These are phyloP conservation scores for Fusarium penzigii DNA, from an alignment of 2,329 filamentous ascomycete genomes.

Conservation along the genomic window DNA sequence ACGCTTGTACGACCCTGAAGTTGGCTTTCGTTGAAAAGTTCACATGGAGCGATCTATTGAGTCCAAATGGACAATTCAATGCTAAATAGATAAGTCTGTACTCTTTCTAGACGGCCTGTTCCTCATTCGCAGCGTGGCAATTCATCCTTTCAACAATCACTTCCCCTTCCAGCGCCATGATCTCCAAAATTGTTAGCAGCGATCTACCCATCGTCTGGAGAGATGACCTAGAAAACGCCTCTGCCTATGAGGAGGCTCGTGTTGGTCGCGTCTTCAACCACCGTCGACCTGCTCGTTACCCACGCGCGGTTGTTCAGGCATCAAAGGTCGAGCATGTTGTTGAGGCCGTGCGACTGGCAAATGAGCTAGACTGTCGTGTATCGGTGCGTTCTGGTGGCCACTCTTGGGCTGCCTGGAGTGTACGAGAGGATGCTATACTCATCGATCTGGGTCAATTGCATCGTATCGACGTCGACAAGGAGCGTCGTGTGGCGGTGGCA, in stretches of 20 bases:
- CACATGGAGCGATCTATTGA: too few species aligned
- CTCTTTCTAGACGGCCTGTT: too few species aligned
- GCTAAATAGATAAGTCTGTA: too few species aligned
- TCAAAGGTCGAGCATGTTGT: conserved; percentile 38
- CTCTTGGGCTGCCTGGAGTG: conserved; percentile 50
- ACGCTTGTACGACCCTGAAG: too few species aligned
- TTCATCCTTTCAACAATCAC: too few species aligned
- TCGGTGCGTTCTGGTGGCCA: conserved; percentile 52
- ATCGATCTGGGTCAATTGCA: conserved; percentile 37
- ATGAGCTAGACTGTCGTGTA: conserved; percentile 31
- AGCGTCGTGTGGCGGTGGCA: conserved; percentile 39
- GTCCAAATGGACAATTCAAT: too few species aligned
- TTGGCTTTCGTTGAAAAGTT: too few species aligned
- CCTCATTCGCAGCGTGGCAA: too few species aligned
- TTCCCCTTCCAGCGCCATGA: too few species aligned
- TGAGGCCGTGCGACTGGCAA: conserved; percentile 41
- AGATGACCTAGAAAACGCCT: conserved; percentile 10
- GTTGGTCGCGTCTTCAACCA: conserved; percentile 47
- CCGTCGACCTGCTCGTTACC: conserved; percentile 36
- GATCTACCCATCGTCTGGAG: conserved; percentile 23
- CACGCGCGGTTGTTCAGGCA: conserved; percentile 44
- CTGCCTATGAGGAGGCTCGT: conserved; percentile 27
- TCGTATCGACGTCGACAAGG: conserved; percentile 40
- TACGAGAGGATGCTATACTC: conserved; percentile 47
- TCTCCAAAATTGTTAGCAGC: too few species aligned